A percentile compares a stretch with the other conserved stretches of the same genome.
phyloP scores from a whole-genome alignment of 208 protist genomes.

The Leishmania tarentolae region DNA sequence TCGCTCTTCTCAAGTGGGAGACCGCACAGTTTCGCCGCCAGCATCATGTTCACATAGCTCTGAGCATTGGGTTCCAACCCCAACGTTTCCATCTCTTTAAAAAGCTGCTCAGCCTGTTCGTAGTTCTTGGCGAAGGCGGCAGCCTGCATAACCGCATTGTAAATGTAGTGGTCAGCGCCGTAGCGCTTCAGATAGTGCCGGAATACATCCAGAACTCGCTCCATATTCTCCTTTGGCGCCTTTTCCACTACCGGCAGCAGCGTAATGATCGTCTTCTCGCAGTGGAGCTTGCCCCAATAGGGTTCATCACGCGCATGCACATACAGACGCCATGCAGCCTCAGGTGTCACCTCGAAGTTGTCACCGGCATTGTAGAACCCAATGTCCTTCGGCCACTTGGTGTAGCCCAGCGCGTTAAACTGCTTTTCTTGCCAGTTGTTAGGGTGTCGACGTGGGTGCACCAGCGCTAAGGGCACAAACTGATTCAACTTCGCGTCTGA shows the following conservation, averaged over 20 bases:
- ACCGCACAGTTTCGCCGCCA: constrained; percentile 65
- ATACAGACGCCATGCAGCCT: constrained; percentile 79
- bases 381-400: constrained; percentile 89
- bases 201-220: constrained; percentile 74
- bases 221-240: constrained; percentile 67
- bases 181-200: constrained; percentile 87
- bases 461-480: constrained; percentile 85
- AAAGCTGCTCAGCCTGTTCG: constrained; percentile 60
- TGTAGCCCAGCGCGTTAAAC: constrained; percentile 84
- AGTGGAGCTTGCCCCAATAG: constrained; percentile 83
- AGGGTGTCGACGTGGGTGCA: constrained; percentile 81
- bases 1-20: constrained; percentile 64
- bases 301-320: constrained; percentile 61
- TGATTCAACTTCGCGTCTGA: constrained; percentile 56
- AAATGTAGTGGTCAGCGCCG: constrained; percentile 91
- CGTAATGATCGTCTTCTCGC: constrained; percentile 80
- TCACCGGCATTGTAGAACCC: constrained; percentile 92
- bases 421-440: constrained; percentile 88
- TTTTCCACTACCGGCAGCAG: constrained; percentile 83
- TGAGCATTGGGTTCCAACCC: constrained; percentile 86
- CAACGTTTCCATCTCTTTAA: constrained; percentile 71
- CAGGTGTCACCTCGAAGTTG: constrained; percentile 91
- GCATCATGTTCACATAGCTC: constrained; percentile 93
- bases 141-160: constrained; percentile 93
- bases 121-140: constrained; percentile 82